Conservation (phyloP, 192 early-diverging fungal species). For the Backusella tuberculispora region DNA sequence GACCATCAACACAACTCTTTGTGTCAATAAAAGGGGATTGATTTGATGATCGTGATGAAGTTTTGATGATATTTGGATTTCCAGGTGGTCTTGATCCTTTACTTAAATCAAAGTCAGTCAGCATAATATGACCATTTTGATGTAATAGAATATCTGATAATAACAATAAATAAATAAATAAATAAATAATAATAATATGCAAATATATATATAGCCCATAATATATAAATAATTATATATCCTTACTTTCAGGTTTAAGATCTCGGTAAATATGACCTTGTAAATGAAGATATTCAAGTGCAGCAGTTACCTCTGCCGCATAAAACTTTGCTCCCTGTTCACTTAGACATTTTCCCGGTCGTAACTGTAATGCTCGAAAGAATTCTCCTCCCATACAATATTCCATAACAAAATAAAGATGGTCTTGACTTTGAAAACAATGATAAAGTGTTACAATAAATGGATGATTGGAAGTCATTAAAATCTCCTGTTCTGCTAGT, state of each 20-base stretch:
- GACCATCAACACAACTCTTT: slow-evolving; percentile 80
- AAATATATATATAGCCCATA: slow-evolving; percentile 41
- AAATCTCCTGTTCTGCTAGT: slow-evolving; percentile 88
- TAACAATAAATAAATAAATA: slow-evolving; percentile 16
- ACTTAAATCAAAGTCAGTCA: slow-evolving; percentile 98
- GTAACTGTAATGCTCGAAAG: slow-evolving; percentile 84
- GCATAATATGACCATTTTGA: slow-evolving; percentile 96
- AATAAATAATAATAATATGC: not conserved
- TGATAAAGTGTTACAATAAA: slow-evolving; percentile 91
- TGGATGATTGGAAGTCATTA: slow-evolving; percentile 84
- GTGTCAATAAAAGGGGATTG: slow-evolving; percentile 82
- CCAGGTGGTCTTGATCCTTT: slow-evolving; percentile 89
- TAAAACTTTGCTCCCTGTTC: slow-evolving; percentile 96
- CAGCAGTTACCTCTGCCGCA: slow-evolving; percentile 94
- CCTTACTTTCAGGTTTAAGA: slow-evolving; percentile 93
- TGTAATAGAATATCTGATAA: slow-evolving; percentile 85
- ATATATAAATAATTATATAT: slow-evolving; percentile 15
- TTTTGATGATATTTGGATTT: slow-evolving; percentile 68
- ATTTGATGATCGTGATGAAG: slow-evolving; percentile 51
- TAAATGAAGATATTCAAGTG: slow-evolving; percentile 95
- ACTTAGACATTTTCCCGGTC: slow-evolving; percentile 85
- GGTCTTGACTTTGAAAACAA: slow-evolving; percentile 84
- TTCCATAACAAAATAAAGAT: slow-evolving; percentile 88
- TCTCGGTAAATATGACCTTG: slow-evolving; percentile 98
- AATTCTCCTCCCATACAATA: slow-evolving; percentile 92